These are phyloP conservation scores for Ligustrum vulgare DNA, from an alignment of 257 asterid species.

Conservation along the genomic window DNA sequence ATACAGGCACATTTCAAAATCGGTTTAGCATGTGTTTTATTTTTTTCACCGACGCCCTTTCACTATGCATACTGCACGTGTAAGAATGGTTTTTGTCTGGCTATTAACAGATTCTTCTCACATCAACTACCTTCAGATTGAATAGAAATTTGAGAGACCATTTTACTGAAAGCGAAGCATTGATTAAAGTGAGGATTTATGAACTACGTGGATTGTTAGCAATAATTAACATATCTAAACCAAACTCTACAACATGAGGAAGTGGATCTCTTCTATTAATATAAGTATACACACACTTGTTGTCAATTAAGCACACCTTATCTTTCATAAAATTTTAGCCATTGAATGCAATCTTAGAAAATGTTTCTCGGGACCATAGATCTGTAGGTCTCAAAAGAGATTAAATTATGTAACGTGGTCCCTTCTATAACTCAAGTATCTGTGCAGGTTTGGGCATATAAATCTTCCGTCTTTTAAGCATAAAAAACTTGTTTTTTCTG, in stretches of 20 bases:
- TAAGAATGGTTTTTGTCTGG: neutral
- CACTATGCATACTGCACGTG: neutral
- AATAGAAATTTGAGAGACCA: neutral
- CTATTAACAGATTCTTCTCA: neutral
- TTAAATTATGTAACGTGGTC: neutral
- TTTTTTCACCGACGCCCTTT: neutral
- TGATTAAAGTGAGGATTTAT: neutral
- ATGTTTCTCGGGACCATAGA: neutral
- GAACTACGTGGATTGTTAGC: neutral
- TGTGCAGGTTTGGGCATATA: neutral
- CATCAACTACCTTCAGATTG: neutral
- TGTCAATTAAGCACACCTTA: neutral
- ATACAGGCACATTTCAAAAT: neutral
- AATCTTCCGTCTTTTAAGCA: neutral
- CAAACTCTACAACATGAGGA: neutral
- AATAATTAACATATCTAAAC: too few species aligned
- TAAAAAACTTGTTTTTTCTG: neutral
- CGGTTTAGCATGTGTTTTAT: neutral
- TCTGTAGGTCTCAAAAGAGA: neutral
- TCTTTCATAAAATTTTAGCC: neutral
- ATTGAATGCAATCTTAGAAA: neutral
- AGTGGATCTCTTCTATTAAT: neutral
- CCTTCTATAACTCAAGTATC: neutral
- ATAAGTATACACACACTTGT: neutral
- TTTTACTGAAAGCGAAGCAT: neutral